Conservation (phyloP, 441 rosid species). For the Kokia cookei region DNA sequence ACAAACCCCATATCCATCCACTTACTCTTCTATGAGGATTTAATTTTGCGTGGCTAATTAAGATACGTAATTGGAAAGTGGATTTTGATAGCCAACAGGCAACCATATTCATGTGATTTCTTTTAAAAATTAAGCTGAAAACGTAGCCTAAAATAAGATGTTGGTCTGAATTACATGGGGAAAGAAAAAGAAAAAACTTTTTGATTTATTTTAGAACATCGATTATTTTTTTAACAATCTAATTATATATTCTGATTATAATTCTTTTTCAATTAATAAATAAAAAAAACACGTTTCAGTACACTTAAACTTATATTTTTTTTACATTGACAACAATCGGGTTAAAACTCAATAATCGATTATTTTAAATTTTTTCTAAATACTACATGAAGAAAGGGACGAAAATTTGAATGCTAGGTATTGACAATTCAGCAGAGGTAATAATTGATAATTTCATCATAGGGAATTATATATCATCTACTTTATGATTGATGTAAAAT, state of each 20-base stretch:
- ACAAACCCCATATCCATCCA: not conserved
- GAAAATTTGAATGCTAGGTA: not conserved
- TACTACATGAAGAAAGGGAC: not conserved
- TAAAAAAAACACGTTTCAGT: too few relatives aligned
- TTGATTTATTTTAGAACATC: too few relatives aligned
- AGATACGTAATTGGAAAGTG: not conserved
- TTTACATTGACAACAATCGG: too few relatives aligned
- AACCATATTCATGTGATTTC: not conserved
- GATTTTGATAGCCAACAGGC: not conserved
- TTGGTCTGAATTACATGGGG: not conserved
- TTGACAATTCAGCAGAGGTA: not conserved
- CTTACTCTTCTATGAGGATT: not conserved
- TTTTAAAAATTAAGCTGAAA: not conserved
- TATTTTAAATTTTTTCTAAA: too few relatives aligned
- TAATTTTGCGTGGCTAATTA: not conserved
- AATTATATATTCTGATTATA: too few relatives aligned
- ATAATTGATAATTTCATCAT: not conserved
- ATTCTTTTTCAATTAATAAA: too few relatives aligned
- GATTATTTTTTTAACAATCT: too few relatives aligned
- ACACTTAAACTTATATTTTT: too few relatives aligned
- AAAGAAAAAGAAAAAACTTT: not conserved
- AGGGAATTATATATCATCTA: not conserved
- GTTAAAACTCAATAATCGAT: too few relatives aligned
- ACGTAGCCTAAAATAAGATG: not conserved
- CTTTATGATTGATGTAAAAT: not conserved